Base-by-base conservation (phyloP, 139 green algal genomes). In the Axilococcus clingmanii region DNA sequence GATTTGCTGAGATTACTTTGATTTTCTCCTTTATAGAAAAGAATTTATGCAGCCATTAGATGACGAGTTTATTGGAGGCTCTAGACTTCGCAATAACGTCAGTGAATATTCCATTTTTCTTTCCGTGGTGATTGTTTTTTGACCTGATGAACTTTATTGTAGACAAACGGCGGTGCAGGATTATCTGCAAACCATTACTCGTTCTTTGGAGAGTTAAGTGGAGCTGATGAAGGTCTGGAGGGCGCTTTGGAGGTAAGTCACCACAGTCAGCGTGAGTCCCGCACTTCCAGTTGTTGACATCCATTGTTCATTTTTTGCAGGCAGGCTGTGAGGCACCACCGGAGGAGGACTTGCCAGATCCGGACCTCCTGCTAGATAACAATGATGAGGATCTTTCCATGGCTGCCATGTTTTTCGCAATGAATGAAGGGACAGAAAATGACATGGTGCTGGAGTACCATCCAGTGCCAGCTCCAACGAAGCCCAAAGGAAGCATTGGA, bases 251-350 rank as follows among this genome's bases (percentile, higher is more conserved):
- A 85, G 65, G 73, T 74, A 47, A 11, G 66, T 5, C 4, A 40
- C 12, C 12, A 38, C 33, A n/a, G 12, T 9, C 12, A n/a, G 33
- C 9, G 12, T 12, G n/a, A n/a, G n/a, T n/a, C n/a, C n/a, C n/a
- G n/a, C n/a, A n/a, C n/a, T n/a, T n/a, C n/a, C n/a, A n/a, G n/a
- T n/a, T n/a, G n/a, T 38, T 38, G 12, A 38, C 9, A 9, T 17
- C 12, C 33, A 9, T 38, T 12, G 12, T 38, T 12, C 12, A 25
- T 12, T 20, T 31, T 16, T 29, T 42, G 34, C 72, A 89, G 81
- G 77, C 87, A 37, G 77, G 77, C 0, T 60, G 89, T 43, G 82
- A 89, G 4, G 82, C 68, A 15, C 80, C 77, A 1, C 82, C 80
- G 0, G 69, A 77, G 42, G 75, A 69, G 14, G 57, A 69, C 15